Evolutionary conservation across 2,329 filamentous ascomycete species (phyloP).

Genomic region (Colletotrichum phormii): DNA sequence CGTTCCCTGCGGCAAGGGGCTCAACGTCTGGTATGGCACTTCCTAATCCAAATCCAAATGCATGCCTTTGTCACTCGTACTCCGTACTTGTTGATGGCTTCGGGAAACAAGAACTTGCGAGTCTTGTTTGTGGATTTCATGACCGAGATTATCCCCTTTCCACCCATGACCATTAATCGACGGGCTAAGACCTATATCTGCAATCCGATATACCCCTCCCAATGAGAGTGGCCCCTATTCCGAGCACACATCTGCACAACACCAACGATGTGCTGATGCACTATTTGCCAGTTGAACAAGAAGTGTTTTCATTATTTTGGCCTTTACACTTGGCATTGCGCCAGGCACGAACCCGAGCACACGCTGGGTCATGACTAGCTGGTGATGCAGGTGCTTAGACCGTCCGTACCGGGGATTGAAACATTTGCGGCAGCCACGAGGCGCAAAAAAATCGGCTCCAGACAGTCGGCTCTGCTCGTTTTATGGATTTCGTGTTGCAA

Average conservation of each 20-base stretch:
- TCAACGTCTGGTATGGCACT: slow-evolving; percentile 15
- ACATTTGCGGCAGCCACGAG: slow-evolving; percentile 17
- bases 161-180: slow-evolving; percentile 46
- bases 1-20: slow-evolving; percentile 27
- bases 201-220: slow-evolving; percentile 48
- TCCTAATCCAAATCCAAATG: neutral
- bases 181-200: slow-evolving; percentile 51
- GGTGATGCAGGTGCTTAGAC: neutral
- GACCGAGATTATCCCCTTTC: slow-evolving; percentile 49
- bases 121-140: slow-evolving; percentile 42
- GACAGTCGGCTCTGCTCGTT: slow-evolving; percentile 8
- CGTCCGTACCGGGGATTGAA: slow-evolving; percentile 2
- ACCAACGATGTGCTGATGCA: slow-evolving; percentile 6
- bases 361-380: neutral
- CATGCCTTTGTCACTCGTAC: slow-evolving; percentile 24
- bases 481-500: slow-evolving; percentile 24
- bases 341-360: neutral
- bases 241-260: slow-evolving; percentile 17
- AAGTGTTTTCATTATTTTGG: slow-evolving; percentile 13
- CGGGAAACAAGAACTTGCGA: slow-evolving; percentile 20
- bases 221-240: slow-evolving; percentile 29
- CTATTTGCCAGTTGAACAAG: slow-evolving; percentile 9
- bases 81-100: slow-evolving; percentile 6
- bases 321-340: slow-evolving; percentile 2
- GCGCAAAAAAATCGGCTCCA: slow-evolving; percentile 17